A percentile compares a stretch with the other conserved stretches of the same genome.
Conservation (phyloP, 2,329 filamentous ascomycete genomes). For the Diaporthe batatas region DNA sequence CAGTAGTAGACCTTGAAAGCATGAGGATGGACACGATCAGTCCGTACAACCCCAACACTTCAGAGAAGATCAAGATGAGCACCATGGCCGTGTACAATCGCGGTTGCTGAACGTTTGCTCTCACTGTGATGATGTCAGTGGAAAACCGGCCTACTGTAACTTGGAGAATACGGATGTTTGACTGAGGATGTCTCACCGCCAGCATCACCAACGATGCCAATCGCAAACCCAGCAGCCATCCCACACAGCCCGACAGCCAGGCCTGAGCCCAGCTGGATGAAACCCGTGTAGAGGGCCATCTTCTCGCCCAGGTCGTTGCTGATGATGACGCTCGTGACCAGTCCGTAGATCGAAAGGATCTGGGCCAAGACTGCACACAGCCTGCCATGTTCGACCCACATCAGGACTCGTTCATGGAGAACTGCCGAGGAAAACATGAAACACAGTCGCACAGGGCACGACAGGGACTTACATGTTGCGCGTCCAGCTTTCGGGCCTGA, state of each 20-base stretch:
- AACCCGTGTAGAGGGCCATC: slow-evolving; percentile 79
- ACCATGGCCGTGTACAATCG: slow-evolving; percentile 97
- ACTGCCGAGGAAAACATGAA: not conserved
- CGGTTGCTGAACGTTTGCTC: slow-evolving; percentile 86
- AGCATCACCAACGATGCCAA: slow-evolving; percentile 89
- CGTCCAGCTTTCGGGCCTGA: slow-evolving; percentile 78
- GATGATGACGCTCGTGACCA: slow-evolving; percentile 89
- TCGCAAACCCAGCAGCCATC: slow-evolving; percentile 87
- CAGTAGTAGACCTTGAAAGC: slow-evolving; percentile 52
- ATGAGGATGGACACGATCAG: slow-evolving; percentile 98
- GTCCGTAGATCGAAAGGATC: slow-evolving; percentile 99
- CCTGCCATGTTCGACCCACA: not conserved
- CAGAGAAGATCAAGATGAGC: slow-evolving; percentile 98
- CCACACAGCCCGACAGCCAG: slow-evolving; percentile 84
- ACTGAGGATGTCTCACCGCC: slow-evolving; percentile 54
- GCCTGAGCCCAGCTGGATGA: slow-evolving; percentile 88
- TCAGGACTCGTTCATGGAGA: not conserved
- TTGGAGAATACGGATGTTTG: too few relatives aligned
- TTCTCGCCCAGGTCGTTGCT: slow-evolving; percentile 81
- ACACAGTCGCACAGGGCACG: not conserved
- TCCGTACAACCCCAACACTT: slow-evolving; percentile 98
- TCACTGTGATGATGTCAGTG: slow-evolving; percentile 62
- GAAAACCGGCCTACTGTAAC: too few relatives aligned
- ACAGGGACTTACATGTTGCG: slow-evolving; percentile 14
- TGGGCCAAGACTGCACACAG: slow-evolving; percentile 90